Base-by-base conservation (phyloP, 805 yeast species). In the Candida boleticola region DNA sequence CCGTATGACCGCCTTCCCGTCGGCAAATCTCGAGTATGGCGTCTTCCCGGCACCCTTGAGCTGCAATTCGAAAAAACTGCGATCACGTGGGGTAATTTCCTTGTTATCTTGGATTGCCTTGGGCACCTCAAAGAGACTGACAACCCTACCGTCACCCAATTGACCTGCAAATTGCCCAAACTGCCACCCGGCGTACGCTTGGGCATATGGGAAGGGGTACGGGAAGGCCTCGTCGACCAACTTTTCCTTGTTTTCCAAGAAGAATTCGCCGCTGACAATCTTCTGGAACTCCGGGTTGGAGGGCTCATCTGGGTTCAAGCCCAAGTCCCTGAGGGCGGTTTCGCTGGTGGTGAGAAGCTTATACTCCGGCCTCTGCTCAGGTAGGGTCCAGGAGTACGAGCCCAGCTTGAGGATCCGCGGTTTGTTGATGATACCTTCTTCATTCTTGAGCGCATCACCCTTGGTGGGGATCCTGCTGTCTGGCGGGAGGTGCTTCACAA, bases 151-250 rank as follows among this genome's bases (percentile, higher is more conserved):
- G 60, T 92, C 99, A 5, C 99, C 99, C 47, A 92, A 67, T 61
- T 93, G 99, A 2, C 98, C 98, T 0, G 97, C 97, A 79, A 92
- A 92, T 49, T 79, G 80, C 2, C 99, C 98, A 68, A 93, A 92
- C 57, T 92, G 99, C 74, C 84, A 89, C 1, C 99, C 99, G 1
- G 98, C 96, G 61, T 92, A 92, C 0, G 92, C 87, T 60, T 85
- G 90, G 10, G 97, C 79, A 62, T 85, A 92, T 0, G 99, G 98
- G 50, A 79, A 79, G 1, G 85, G 74, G 37, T 51, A 57, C 2
- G 36, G 27, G 3, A 23, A 36, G 17, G 27, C 30, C 9, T 32
- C 20, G 11, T 32, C 34, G 14, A 66, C 66, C 29, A 62, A 53
- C 1, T 75, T 49, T n/a, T 63, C 52, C 35, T 31, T 17, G 6